Evolutionary conservation across 2,329 filamentous ascomycete genomes (phyloP), one percentile per base, ranked within the genome.

Genomic region (Penicillium sp.): DNA sequence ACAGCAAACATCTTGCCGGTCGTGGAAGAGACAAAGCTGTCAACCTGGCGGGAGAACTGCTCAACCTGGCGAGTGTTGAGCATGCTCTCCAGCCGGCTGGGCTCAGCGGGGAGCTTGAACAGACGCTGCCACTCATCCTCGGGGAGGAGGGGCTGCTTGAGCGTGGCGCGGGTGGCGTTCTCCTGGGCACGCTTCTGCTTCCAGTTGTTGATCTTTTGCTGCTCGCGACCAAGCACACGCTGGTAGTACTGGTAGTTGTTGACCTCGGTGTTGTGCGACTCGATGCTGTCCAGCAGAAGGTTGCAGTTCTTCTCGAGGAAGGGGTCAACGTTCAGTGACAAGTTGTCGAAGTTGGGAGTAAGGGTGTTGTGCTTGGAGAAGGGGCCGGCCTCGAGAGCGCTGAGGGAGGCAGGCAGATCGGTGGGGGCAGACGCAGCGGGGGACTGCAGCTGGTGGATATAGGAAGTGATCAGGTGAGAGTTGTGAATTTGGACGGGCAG

Each of bases 231-330:
- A 49, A 97, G 80, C 66, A 94, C 90, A 64, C 93, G 83, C 76
- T 96, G 90, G 78, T 96, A 96, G 80, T 86, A 88, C 73, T 96
- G 90, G 77, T 94, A 93, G 81, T 98, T 98, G 83, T 97, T 97
- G 69, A 95, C 86, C 74, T 98, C 93, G 51, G 90, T 95, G 76
- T 97, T 93, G 78, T 98, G 93, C 47, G 86, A 86, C 78, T 98
- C 93, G 69, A 98, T 95, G 77, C 86, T 90, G 67, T 98, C 93
- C 54, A 97, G 83, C 48, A 98, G 82, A 59, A 96, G 82, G 67
- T 98, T 91, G 75, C 90, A 95, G 45, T 91, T 95, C 82, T 96
- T 95, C 80, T 97, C 91, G 41, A 98, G 83, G 79, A 94, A 95
- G 29, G 93, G 93, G 69, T 98, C 93, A 71, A 97, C 94, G 57